phyloP scores from a whole-genome alignment of 78 protist species.

The Cavenderia fasciculata region DNA sequence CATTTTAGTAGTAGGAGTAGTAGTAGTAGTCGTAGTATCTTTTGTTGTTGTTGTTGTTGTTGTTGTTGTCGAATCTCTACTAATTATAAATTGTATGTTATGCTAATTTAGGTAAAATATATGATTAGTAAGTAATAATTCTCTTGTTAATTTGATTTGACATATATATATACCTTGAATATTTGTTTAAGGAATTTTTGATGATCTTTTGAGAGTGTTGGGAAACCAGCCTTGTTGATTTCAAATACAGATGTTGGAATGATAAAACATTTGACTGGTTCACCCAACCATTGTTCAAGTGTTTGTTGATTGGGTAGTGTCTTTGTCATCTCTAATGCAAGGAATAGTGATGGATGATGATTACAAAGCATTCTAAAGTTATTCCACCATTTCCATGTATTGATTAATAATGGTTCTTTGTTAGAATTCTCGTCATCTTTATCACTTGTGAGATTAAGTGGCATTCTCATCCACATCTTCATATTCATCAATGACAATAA shows the following conservation, averaged over 20 bases:
- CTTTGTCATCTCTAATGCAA: conserved; percentile 68
- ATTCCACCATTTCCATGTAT: conserved; percentile 88
- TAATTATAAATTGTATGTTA: conserved; percentile 41
- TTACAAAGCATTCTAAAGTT: conserved; percentile 74
- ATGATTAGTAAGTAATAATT: background rate
- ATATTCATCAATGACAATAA: conserved; percentile 7
- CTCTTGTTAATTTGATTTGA: background rate
- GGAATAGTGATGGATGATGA: conserved; percentile 45
- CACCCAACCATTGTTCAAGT: conserved; percentile 86
- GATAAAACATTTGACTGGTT: conserved; percentile 83
- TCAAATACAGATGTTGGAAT: conserved; percentile 84
- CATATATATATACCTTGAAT: conserved; percentile 4
- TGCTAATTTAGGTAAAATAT: background rate
- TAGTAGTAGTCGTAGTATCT: too few species aligned
- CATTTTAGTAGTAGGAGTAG: too few species aligned
- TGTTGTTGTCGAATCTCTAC: conserved; percentile 23
- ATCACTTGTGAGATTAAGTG: conserved; percentile 31
- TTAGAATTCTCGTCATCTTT: background rate
- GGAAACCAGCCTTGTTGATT: conserved; percentile 85
- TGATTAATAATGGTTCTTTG: background rate
- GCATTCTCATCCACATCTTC: conserved; percentile 81
- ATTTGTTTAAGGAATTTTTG: conserved; percentile 58
- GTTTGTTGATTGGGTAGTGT: conserved; percentile 52
- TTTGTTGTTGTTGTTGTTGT: too few species aligned
- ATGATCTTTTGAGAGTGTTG: conserved; percentile 85